These are phyloP conservation scores for Fagus crenata DNA, from an alignment of 306 rosid species.

Conservation along the genomic window DNA sequence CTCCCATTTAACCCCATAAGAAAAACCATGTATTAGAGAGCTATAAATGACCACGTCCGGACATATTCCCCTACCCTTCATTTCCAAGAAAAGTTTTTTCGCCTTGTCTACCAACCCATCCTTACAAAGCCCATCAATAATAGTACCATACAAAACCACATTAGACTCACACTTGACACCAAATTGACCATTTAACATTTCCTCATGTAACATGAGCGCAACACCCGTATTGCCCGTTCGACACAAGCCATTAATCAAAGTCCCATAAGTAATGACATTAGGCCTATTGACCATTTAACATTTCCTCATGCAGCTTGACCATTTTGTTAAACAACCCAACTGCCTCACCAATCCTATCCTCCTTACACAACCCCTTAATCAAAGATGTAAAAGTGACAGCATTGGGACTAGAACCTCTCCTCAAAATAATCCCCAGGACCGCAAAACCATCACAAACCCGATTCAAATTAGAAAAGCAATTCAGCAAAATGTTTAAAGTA, in stretches of 20 bases:
- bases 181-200: conserved; percentile 32
- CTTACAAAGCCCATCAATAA: conserved; percentile 54
- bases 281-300: no score
- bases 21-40: conserved; percentile 46
- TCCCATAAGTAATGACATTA: conserved; percentile 32
- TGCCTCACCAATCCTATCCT: conserved; percentile 39
- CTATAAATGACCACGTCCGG: conserved; percentile 42
- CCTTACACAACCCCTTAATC: conserved; percentile 48
- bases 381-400: conserved; percentile 35
- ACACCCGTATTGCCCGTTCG: conserved; percentile 29
- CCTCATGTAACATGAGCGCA: conserved; percentile 43
- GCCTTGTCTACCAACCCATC: conserved; percentile 45
- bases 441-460: conserved; percentile 34
- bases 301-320: conserved; percentile 38
- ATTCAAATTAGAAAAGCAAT: conserved; percentile 41
- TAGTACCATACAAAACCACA: conserved; percentile 28
- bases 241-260: conserved; percentile 48
- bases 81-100: conserved; percentile 40
- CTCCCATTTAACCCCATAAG: conserved; percentile 38
- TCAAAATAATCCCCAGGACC: conserved; percentile 34
- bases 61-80: conserved; percentile 35
- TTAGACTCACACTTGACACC: conserved; percentile 34
- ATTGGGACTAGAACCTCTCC: conserved; percentile 38
- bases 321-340: conserved; percentile 31
- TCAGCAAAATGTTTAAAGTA: conserved; percentile 39